phyloP scores from a whole-genome alignment of 352 stramenopile species.

The Globisporangium iwayamae region DNA sequence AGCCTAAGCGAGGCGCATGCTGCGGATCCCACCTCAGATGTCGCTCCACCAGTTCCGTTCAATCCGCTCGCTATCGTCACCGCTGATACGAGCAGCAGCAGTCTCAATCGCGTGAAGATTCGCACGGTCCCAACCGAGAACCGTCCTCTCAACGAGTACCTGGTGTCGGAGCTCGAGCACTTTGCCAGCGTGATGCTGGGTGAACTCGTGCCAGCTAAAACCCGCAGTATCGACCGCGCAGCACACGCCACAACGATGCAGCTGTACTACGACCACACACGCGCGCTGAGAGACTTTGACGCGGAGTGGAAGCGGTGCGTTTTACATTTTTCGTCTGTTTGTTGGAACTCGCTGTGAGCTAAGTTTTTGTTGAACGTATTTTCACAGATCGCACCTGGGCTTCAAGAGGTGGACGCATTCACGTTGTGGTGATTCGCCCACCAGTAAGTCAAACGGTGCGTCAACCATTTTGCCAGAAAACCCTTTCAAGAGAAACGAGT shows the following conservation, averaged over 20 bases:
- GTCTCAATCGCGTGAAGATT: neutral
- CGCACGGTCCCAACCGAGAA: constrained; percentile 29
- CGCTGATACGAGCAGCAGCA: neutral
- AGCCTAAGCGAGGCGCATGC: neutral
- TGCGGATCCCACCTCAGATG: neutral
- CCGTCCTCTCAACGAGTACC: constrained; percentile 43
- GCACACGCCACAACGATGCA: constrained; percentile 38
- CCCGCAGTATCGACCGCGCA: constrained; percentile 19
- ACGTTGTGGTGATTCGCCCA: neutral
- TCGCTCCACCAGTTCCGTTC: neutral
- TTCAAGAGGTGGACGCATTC: neutral
- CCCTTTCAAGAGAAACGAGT: constrained; percentile 12
- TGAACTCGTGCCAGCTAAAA: constrained; percentile 2
- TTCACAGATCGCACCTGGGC: constrained; percentile 6
- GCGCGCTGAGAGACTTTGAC: constrained; percentile 50
- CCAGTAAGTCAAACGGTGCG: neutral
- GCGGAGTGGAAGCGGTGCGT: constrained; percentile 46
- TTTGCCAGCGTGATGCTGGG: constrained; percentile 34
- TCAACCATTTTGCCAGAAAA: constrained; percentile 1
- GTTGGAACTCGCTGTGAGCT: constrained; percentile 6
- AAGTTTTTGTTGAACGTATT: neutral
- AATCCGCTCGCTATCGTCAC: neutral
- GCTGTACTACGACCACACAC: constrained; percentile 43
- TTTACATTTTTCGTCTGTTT: neutral
- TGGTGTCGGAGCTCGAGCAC: constrained; percentile 45